Evolutionary conservation across 225 moss, liverwort and hornwort genomes (phyloP), one percentile per base, ranked within the genome.

Genomic region (Polytrichum formosum): DNA sequence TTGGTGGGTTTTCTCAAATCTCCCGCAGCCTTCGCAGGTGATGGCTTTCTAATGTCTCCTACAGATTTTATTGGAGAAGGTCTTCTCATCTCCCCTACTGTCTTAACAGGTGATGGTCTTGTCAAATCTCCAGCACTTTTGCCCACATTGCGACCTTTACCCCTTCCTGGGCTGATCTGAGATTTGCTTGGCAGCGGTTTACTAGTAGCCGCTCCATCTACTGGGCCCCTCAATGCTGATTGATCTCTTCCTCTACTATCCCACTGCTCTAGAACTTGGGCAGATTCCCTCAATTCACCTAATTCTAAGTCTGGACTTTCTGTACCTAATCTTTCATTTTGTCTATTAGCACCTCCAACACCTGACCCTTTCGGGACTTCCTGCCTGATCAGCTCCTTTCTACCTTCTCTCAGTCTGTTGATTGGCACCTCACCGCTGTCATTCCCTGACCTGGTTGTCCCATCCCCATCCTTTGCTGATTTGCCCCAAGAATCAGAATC

Each of bases 201-300:
- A 61, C 70, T 72, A 55, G 54, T 69, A 77, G 61, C 53, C n/a
- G 80, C 80, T 56, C 76, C 67, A 58, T 91, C 91, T 18, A 53
- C 26, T 28, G 30, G 58, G 66, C 82, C 85, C 77, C 83, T 88
- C 17, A 73, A 66, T 73, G 81, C 89, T 53, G 70, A 13, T 30
- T 75, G 84, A 56, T 89, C 86, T 55, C 85, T 82, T 73, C 70
- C 81, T 66, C 79, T 82, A 5, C 65, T 61, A 23, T 84, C 84
- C 56, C 77, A 56, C 73, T 79, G 74, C 66, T 86, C 88, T 67
- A 76, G 59, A 77, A 81, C 86, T 79, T 84, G 77, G 61, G 87
- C 81, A 70, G 82, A 72, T 59, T 96, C 93, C 70, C 91, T 91
- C 87, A 91, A 83, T 68, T 96, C 96, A 71, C 93, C 96, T 55